Evolutionary conservation across 768 basidiomycete species (phyloP).

Genomic region (Ramaria sp.): DNA sequence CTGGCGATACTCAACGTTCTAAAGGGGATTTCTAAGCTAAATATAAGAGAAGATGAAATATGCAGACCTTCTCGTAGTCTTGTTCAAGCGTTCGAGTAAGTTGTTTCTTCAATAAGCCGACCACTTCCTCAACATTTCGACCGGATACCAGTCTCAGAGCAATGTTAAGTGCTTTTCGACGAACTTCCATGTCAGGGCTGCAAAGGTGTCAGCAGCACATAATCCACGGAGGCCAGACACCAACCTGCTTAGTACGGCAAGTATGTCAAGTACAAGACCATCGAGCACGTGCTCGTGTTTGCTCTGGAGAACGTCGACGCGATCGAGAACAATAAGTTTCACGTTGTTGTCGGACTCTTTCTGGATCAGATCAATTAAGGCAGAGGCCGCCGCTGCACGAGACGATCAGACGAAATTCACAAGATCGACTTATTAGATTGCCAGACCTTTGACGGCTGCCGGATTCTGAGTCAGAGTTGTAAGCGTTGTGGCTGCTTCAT

Average conservation of each 20-base stretch:
- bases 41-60: background rate
- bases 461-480: slow-evolving; percentile 93
- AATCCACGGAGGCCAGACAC: slow-evolving; percentile 1
- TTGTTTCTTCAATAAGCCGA: slow-evolving; percentile 94
- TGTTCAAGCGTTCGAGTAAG: slow-evolving; percentile 87
- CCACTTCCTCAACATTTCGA: slow-evolving; percentile 94
- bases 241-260: slow-evolving; percentile 80
- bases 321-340: slow-evolving; percentile 92
- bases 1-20: slow-evolving; percentile 93
- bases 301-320: slow-evolving; percentile 69
- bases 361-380: slow-evolving; percentile 77
- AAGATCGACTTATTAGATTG: background rate
- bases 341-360: slow-evolving; percentile 99
- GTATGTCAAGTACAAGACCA: slow-evolving; percentile 87
- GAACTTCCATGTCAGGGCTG: slow-evolving; percentile 94
- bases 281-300: slow-evolving; percentile 88
- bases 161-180: slow-evolving; percentile 81
- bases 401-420: slow-evolving; percentile 3
- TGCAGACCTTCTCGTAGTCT: slow-evolving; percentile 78
- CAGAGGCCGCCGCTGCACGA: slow-evolving; percentile 70
- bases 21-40: slow-evolving; percentile 3
- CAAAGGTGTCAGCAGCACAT: slow-evolving; percentile 1
- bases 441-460: slow-evolving; percentile 83
- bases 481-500: slow-evolving; percentile 92
- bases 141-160: slow-evolving; percentile 89